Evolutionary conservation across 208 protist species (phyloP), one percentile per base, ranked within the genome.

Genomic region (Wallacemonas sp.): DNA sequence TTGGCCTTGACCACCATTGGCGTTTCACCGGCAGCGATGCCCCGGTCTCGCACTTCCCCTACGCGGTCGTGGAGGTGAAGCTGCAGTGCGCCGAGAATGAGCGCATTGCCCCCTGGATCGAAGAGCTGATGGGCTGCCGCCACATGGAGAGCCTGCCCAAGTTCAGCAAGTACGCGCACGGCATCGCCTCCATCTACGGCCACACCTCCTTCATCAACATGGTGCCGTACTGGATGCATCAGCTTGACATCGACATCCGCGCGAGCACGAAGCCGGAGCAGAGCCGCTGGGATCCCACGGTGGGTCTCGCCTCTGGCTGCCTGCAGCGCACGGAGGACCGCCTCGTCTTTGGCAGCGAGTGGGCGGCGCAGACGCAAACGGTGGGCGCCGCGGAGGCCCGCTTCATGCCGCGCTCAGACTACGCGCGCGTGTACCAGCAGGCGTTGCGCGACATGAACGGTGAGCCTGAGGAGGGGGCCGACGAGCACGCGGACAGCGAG

Each of bases 151-250:
- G 86, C 65, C 72, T 94, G 7, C 87, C 87, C 25, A 96, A 96
- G 69, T 96, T 93, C 62, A 93, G 86, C 72, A 96, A 96, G 73
- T 96, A 96, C 70, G 86, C 84, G 4, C 91, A 96, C 70, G 91
- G 91, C 61, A 93, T 94, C 67, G 91, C 91, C 46, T 80, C 84
- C 2, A 75, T 96, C 23, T 96, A 93, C 72, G 90, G 90, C 4
- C 87, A 93, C 72, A 93, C 90, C 48, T 78, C 82, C 23, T 85
- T 87, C 72, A 95, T 95, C 63, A 82, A 79, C 57, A 92, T 95
- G 85, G 83, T 95, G 23, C 90, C 90, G 0, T 95, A 95, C 79
- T 95, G 90, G 87, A 89, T 92, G 79, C 90, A 91, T 41, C 90
- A 95, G 68, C 80, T 93, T 18, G 72, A 90, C 61, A 90, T 92